These are phyloP conservation scores for Umbelopsis isabellina DNA, from an alignment of 192 early-diverging fungal genomes.

Conservation along the genomic window DNA sequence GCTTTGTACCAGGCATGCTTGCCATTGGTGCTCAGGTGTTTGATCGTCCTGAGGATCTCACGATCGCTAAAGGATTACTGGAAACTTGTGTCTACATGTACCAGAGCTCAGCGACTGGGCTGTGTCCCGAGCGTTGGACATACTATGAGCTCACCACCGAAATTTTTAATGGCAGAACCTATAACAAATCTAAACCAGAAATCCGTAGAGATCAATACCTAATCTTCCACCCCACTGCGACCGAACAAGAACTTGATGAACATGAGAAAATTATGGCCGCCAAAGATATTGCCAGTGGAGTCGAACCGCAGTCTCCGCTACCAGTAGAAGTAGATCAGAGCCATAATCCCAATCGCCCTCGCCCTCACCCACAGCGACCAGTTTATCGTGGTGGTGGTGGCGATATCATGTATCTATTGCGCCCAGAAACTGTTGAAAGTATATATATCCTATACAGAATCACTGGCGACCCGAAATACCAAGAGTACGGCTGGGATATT, in stretches of 20 bases:
- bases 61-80: constrained; percentile 47
- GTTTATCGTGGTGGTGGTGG: neutral
- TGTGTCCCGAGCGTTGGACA: constrained; percentile 49
- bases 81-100: constrained; percentile 54
- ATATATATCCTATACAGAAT: constrained; percentile 73
- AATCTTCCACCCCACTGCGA: neutral
- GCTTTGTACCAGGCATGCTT: constrained; percentile 60
- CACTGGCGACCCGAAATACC: constrained; percentile 70
- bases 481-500: constrained; percentile 74
- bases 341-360: too few species aligned
- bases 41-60: constrained; percentile 48
- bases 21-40: constrained; percentile 55
- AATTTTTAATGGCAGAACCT: constrained; percentile 11
- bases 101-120: constrained; percentile 45
- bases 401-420: constrained; percentile 5
- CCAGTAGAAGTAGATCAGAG: too few species aligned
- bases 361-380: neutral
- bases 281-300: neutral
- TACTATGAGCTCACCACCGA: constrained; percentile 20
- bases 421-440: constrained; percentile 71
- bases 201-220: constrained; percentile 1
- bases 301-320: neutral
- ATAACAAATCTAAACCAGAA: constrained; percentile 18
- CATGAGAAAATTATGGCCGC: neutral
- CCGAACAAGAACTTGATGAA: neutral